These are phyloP conservation scores for Pseudoscleropodium purum DNA, from an alignment of 225 moss, liverwort and hornwort species.

Conservation along the genomic window DNA sequence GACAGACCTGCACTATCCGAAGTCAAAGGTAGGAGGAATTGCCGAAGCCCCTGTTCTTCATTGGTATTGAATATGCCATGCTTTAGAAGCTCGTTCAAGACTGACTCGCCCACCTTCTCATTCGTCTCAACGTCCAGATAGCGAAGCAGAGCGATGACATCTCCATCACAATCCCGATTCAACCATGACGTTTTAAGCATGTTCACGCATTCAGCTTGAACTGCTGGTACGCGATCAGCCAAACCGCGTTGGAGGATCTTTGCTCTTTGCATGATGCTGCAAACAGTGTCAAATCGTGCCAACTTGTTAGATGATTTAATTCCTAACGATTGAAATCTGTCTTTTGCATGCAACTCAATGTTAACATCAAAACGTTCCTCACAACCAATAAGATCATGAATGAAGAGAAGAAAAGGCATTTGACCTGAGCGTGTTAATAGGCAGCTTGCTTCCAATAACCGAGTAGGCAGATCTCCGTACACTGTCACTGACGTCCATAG, in stretches of 20 bases:
- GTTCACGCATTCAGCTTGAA: conserved; percentile 64
- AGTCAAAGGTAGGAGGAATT: conserved; percentile 52
- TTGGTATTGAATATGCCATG: conserved; percentile 43
- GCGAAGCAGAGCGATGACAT: conserved; percentile 61
- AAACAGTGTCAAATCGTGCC: not conserved
- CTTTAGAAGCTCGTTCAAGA: conserved; percentile 59
- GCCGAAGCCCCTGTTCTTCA: conserved; percentile 61
- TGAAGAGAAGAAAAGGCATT: not conserved
- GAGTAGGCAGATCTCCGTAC: conserved; percentile 75
- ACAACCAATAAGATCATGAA: not conserved
- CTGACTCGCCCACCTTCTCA: conserved; percentile 78
- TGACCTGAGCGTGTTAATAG: conserved; percentile 63
- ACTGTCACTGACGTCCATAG: conserved; percentile 70
- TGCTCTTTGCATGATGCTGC: conserved; percentile 89
- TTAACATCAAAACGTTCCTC: not conserved
- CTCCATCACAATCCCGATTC: conserved; percentile 66
- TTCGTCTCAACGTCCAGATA: conserved; percentile 90
- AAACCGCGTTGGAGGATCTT: conserved; percentile 75
- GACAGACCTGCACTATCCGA: conserved; percentile 24
- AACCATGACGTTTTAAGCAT: conserved; percentile 73
- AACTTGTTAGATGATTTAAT: not conserved
- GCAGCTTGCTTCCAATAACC: conserved; percentile 61
- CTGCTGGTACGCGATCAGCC: conserved; percentile 66
- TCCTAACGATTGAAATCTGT: not conserved
- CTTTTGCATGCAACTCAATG: not conserved